These are phyloP conservation scores for Trichosporon sp. DNA, from an alignment of 1,284 basidiomycete species.

Conservation along the genomic window DNA sequence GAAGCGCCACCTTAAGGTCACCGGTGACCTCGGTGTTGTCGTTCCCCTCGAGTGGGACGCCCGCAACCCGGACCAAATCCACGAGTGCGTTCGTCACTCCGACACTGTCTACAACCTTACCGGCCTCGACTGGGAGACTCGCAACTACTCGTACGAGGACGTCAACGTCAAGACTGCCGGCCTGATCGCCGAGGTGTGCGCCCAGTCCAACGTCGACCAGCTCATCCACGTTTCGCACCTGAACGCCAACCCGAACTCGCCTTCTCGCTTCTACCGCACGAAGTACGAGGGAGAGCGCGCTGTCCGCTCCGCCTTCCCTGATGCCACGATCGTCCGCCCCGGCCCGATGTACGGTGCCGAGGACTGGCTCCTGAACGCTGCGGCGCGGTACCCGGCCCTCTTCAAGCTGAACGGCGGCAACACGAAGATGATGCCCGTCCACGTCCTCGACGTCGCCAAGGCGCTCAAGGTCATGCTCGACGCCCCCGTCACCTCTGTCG, in stretches of 20 bases:
- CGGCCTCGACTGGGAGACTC: conserved; percentile 85
- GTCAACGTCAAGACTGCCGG: conserved; percentile 55
- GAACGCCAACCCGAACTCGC: conserved; percentile 74
- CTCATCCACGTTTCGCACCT: conserved; percentile 94
- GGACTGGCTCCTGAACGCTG: conserved; percentile 89
- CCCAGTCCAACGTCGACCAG: conserved; percentile 70
- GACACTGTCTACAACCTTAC: conserved; percentile 95
- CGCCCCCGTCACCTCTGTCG: conserved; percentile 57
- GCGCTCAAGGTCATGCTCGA: conserved; percentile 75
- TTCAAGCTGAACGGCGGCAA: conserved; percentile 86
- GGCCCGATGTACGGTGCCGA: conserved; percentile 84
- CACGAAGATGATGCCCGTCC: conserved; percentile 83
- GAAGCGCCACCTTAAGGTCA: conserved; percentile 81
- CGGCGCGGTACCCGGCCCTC: conserved; percentile 85
- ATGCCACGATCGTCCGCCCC: conserved; percentile 85
- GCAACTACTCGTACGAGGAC: conserved; percentile 76
- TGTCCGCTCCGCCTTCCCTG: conserved; percentile 77
- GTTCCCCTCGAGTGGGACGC: conserved; percentile 97
- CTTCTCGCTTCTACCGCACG: conserved; percentile 77
- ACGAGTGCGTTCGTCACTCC: conserved; percentile 90
- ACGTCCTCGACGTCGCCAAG: conserved; percentile 92
- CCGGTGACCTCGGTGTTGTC: conserved; percentile 95
- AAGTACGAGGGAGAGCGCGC: conserved; percentile 87
- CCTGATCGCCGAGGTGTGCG: conserved; percentile 74
- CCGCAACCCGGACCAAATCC: conserved; percentile 78